Evolutionary conservation across 768 basidiomycete genomes (phyloP), one percentile per base, ranked within the genome.

Genomic region (Cubamyces lactineus): DNA sequence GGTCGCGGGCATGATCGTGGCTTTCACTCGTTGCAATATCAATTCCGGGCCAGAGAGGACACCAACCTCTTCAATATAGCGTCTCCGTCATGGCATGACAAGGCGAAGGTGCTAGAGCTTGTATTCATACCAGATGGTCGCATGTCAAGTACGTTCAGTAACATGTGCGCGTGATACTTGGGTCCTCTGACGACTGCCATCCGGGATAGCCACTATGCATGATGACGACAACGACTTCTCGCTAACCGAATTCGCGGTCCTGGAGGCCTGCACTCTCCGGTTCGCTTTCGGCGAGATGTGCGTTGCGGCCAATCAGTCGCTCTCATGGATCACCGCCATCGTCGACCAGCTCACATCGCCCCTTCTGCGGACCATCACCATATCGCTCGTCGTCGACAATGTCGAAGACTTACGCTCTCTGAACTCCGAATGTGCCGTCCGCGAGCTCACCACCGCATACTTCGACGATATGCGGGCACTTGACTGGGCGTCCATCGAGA

Each of bases 241-340:
- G 3, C 52, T 71, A 4, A 51, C 57, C 0, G 28, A 26, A 13
- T 70, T 64, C 48, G 39, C 53, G 1, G 49, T 40, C 15, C 61
- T 73, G 8, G 69, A 65, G 19, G 24, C 63, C 13, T 69, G 67
- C 48, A 57, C 40, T 16, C 53, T 73, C 1, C 56, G 54, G 1
- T 66, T 73, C 43, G 57, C 55, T 11, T 58, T 68, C 50, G 59
- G 53, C 30, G 68, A 69, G 60, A 70, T 72, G 71, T 70, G 65
- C 57, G 70, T 70, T 39, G 55, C 64, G 5, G 61, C 58, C 24
- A 70, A 69, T 60, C 40, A 43, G 13, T 67, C 67, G 16, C 61
- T 73, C 16, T 41, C 63, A 1, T 69, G 65, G 67, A 67, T 71
- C 38, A 46, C 62, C 21, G 26, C 30, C 0, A 50, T 72, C 17